These are phyloP conservation scores for Volvox africanus DNA, from an alignment of 139 green algal species.

Conservation along the genomic window DNA sequence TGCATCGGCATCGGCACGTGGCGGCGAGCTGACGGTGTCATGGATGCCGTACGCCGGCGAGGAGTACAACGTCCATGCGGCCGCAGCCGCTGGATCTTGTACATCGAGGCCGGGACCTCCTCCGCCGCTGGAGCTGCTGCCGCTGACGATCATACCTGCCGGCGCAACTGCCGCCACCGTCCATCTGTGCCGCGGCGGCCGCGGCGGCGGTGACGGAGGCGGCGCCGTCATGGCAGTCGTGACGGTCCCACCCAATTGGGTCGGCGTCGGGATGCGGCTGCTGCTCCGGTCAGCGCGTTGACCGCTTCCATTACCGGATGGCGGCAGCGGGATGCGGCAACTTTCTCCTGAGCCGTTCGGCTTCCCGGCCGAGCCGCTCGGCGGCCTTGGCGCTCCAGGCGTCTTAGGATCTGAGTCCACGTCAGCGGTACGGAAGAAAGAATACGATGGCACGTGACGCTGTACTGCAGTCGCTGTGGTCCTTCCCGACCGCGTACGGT, in stretches of 20 bases:
- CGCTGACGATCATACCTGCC: neutral
- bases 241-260: neutral
- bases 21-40: neutral
- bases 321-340: neutral
- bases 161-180: too few relatives aligned
- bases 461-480: too few relatives aligned
- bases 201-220: neutral
- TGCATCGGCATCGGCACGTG: neutral
- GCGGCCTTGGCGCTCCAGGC: neutral
- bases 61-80: conserved; percentile 6
- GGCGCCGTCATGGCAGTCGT: neutral
- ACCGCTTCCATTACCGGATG: neutral
- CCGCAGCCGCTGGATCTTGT: neutral
- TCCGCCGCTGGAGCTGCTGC: neutral
- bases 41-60: neutral
- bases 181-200: too few relatives aligned
- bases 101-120: neutral
- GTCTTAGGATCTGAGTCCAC: neutral
- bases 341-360: neutral
- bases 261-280: conserved; percentile 11
- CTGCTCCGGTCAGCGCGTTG: neutral
- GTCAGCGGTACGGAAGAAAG: neutral
- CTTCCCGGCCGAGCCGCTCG: neutral
- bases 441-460: too few relatives aligned
- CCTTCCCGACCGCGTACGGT: too few relatives aligned